These are phyloP conservation scores for Lepidium didymum DNA, from an alignment of 345 rosid genomes.

Conservation along the genomic window DNA sequence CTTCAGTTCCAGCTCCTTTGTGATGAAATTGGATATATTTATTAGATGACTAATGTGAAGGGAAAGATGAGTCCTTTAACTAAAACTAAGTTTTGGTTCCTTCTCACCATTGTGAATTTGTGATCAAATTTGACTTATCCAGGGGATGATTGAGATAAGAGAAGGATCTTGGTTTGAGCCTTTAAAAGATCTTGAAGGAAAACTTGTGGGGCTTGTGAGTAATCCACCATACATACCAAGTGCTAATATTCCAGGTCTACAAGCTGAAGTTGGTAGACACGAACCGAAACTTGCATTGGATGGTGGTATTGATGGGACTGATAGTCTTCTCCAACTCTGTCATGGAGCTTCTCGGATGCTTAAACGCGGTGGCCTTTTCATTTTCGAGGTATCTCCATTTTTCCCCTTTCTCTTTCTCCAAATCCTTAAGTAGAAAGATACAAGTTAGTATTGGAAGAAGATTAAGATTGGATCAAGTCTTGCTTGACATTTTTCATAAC, in stretches of 20 bases:
- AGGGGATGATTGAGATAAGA: slow-evolving; percentile 56
- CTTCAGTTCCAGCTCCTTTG: neutral
- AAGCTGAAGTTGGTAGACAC: slow-evolving; percentile 87
- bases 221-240: slow-evolving; percentile 94
- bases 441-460: neutral
- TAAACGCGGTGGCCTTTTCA: slow-evolving; percentile 72
- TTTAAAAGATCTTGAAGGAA: slow-evolving; percentile 52
- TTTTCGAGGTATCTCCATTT: slow-evolving; percentile 54
- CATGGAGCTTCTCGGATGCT: slow-evolving; percentile 59
- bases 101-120: neutral
- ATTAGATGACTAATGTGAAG: slow-evolving; percentile 39
- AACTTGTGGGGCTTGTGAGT: slow-evolving; percentile 72
- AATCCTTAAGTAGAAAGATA: neutral
- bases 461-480: neutral
- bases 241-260: slow-evolving; percentile 47
- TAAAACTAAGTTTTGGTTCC: neutral
- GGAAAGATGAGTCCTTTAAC: slow-evolving; percentile 30
- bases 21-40: neutral
- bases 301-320: slow-evolving; percentile 69
- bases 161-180: slow-evolving; percentile 90
- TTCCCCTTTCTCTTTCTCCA: neutral
- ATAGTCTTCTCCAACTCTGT: slow-evolving; percentile 66
- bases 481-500: neutral
- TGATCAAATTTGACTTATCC: neutral
- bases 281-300: slow-evolving; percentile 87